Conservation (phyloP, 495 filamentous ascomycete species). For the Apiosordaria backusii region DNA sequence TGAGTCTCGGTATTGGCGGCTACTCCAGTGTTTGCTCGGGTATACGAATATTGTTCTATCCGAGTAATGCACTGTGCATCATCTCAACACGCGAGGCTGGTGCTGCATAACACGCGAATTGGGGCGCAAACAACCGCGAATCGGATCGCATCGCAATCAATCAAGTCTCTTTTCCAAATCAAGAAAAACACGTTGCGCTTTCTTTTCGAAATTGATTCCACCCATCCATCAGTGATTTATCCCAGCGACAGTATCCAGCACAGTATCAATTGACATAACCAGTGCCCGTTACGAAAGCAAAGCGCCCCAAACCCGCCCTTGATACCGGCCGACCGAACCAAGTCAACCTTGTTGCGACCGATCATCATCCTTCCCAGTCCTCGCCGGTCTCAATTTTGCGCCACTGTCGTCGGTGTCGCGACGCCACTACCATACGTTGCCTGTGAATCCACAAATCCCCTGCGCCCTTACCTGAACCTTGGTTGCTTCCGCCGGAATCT, state of each 20-base stretch:
- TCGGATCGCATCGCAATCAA: not conserved
- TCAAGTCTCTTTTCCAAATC: not conserved
- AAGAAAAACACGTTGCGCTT: not conserved
- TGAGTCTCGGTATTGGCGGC: not conserved
- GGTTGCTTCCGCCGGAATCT: not conserved
- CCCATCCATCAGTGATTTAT: not conserved
- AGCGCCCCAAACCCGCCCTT: not conserved
- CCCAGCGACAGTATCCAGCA: not conserved
- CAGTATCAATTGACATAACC: not conserved
- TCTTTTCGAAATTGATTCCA: not conserved
- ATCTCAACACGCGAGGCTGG: not conserved
- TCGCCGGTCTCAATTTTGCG: not conserved
- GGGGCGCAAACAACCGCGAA: not conserved
- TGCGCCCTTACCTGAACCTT: not conserved
- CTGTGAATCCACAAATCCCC: not conserved
- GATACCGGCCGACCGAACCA: not conserved
- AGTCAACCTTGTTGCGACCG: not conserved
- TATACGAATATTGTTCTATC: not conserved
- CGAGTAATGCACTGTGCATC: not conserved
- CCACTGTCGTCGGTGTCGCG: not conserved
- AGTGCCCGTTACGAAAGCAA: not conserved
- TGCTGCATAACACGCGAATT: constrained; percentile 7
- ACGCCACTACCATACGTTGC: not conserved
- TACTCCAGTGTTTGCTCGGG: not conserved
- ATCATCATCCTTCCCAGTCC: not conserved